Evolutionary conservation across 306 rosid species (phyloP), one percentile per base, ranked within the genome.

Genomic region (Astragalus glycyphyllos): DNA sequence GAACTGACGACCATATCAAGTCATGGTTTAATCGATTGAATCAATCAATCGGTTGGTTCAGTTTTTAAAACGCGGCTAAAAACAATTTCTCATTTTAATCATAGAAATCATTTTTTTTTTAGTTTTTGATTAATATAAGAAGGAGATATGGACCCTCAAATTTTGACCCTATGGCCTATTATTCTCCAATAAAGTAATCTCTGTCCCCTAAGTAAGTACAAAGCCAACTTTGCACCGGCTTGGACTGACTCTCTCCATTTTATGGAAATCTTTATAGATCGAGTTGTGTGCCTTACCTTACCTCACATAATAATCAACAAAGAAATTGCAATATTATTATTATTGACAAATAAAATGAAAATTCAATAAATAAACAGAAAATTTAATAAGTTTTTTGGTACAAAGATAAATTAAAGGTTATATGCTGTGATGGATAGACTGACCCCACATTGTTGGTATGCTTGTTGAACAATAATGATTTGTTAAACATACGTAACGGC

Each of bases 211-310:
- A 20, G 2, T 26, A 26, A 26, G 31, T 26, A 26, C 31, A 66
- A 77, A 32, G 11, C 71, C 61, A 77, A 78, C 77, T 73, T 78
- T 78, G 77, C 86, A 48, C 62, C 6, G 71, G 5, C 82, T 37
- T 2, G 13, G 6, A 9, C 69, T 37, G 6, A 9, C 69, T 37
- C 65, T 58, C 68, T 35, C 65, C 16, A 6, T 62, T n/a, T 51
- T 23, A 59, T 63, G 11, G 32, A 42, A 42, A 68, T 56, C 65
- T 61, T 74, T 47, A 65, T 50, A 53, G 47, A 58, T 67, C 48
- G 8, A 58, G 31, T 40, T 46, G 13, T 67, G 77, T 68, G 55
- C 74, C 60, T 56, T 60, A 12, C 74, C 60, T 56, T 60, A 12
- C 57, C 77, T 68, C 84, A 45, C 76, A 6, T 10, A 26, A 58